Evolutionary conservation across 2,329 filamentous ascomycete species (phyloP).

Genomic region (Neopestalotiopsis rosae): DNA sequence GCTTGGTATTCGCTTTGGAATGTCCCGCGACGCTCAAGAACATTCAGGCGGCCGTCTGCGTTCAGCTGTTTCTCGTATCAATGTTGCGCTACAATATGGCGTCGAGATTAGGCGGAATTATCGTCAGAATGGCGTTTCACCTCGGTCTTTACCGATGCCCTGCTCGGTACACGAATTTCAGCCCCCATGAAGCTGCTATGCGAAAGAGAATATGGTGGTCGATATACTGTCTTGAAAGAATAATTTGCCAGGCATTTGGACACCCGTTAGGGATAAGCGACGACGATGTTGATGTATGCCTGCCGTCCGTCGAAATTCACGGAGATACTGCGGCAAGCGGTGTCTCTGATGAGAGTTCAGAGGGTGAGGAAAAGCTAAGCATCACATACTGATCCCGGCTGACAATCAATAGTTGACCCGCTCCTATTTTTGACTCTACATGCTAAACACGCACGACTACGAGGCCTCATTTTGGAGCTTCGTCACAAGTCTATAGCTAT

Average conservation of each 20-base stretch:
- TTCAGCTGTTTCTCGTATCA: slow-evolving; percentile 60
- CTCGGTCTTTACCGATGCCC: slow-evolving; percentile 64
- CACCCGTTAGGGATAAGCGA: slow-evolving; percentile 61
- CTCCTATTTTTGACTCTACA: slow-evolving; percentile 23
- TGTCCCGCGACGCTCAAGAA: slow-evolving; percentile 51
- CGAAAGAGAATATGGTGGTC: slow-evolving; percentile 62
- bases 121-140: slow-evolving; percentile 61
- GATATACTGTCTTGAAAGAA: slow-evolving; percentile 59
- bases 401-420: background rate
- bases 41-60: slow-evolving; percentile 56
- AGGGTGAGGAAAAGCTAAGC: background rate
- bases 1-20: slow-evolving; percentile 50
- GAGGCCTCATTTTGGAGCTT: slow-evolving; percentile 27
- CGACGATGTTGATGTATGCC: slow-evolving; percentile 64
- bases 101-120: slow-evolving; percentile 58
- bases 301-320: slow-evolving; percentile 54
- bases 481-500: slow-evolving; percentile 24
- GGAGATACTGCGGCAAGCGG: slow-evolving; percentile 11
- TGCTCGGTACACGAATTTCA: slow-evolving; percentile 55
- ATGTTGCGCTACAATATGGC: slow-evolving; percentile 63
- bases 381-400: background rate
- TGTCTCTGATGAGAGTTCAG: background rate
- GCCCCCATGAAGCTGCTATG: slow-evolving; percentile 48
- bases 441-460: slow-evolving; percentile 25
- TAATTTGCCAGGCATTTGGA: slow-evolving; percentile 61